Evolutionary conservation across 2,329 filamentous ascomycete genomes (phyloP), one percentile per base, ranked within the genome.

Genomic region (Monilinia vaccinii-corymbosi): DNA sequence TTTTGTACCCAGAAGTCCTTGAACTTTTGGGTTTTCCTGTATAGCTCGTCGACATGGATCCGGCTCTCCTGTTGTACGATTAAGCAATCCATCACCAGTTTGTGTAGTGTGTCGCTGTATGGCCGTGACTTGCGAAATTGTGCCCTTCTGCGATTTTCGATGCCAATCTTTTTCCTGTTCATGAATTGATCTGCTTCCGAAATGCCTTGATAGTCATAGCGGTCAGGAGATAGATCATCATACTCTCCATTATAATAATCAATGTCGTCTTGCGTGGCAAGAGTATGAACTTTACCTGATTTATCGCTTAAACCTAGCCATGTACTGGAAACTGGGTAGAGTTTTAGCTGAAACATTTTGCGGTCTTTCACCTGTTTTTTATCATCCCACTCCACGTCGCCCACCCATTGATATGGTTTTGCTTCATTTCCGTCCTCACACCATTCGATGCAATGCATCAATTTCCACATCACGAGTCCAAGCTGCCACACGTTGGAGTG

Each of bases 311-410:
- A 6, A 13, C 38, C 38, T 23, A 55, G 28, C 51, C 51, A 55
- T 21, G 38, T 55, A 11, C 32, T 44, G 10, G 51, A 9, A 32
- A 44, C 13, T 18, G 14, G 31, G 4, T 44, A 55, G n/a, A 55
- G 38, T 34, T 34, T 44, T 7, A 55, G 28, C 7, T 2, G 2
- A 18, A 55, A 55, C 23, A 38, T 55, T 44, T 38, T 38, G 6
- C 25, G 38, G n/a, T 7, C 8, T 4, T 1, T 1, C 2, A 3
- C 7, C 7, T 0, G 1, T 1, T 0, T 16, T 8, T 1, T 2
- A 23, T 32, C 51, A 11, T 21, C 9, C 51, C 51, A 55, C 21
- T 6, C 4, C 4, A 53, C 2, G n/a, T 44, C 8, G 38, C 18
- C 7, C 3, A 3, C 21, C 8, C 0, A 16, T 3, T 4, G 0